phyloP scores from a whole-genome alignment of 2,329 filamentous ascomycete species.

The Aspergillus hiratsukae region DNA sequence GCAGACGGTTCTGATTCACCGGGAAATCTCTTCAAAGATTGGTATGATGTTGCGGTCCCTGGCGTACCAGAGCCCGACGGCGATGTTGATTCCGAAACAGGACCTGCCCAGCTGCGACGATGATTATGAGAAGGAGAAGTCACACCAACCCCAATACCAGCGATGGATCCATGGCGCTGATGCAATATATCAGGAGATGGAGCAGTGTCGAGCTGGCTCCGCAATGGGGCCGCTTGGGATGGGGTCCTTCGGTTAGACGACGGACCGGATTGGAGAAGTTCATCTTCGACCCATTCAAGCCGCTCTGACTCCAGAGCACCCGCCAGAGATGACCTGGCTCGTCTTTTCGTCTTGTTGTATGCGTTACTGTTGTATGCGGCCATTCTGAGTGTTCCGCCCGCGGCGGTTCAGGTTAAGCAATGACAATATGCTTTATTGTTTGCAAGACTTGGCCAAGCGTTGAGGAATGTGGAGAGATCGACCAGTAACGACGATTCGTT shows the following conservation, averaged over 20 bases:
- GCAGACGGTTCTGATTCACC: slow-evolving; percentile 32
- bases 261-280: slow-evolving; percentile 33
- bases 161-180: slow-evolving; percentile 36
- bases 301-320: slow-evolving; percentile 73
- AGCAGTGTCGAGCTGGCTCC: slow-evolving; percentile 63
- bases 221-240: slow-evolving; percentile 60
- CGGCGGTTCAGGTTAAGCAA: slow-evolving; percentile 17
- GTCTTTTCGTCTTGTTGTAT: slow-evolving; percentile 3
- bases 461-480: slow-evolving; percentile 22
- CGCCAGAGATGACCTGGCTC: slow-evolving; percentile 65
- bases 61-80: slow-evolving; percentile 17
- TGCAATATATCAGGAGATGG: slow-evolving; percentile 43
- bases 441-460: slow-evolving; percentile 4
- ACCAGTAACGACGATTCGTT: slow-evolving; percentile 8
- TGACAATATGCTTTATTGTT: slow-evolving; percentile 6
- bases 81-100: slow-evolving; percentile 29
- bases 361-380: slow-evolving; percentile 17
- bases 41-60: neutral
- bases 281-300: slow-evolving; percentile 60
- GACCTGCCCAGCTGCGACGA: slow-evolving; percentile 21
- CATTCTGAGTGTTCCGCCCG: slow-evolving; percentile 26
- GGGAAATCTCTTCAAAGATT: slow-evolving; percentile 21
- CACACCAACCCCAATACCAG: slow-evolving; percentile 34
- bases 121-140: slow-evolving; percentile 23
- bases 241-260: slow-evolving; percentile 51